Evolutionary conservation across 2,329 filamentous ascomycete species (phyloP).

Genomic region (Colletotrichum melonis): DNA sequence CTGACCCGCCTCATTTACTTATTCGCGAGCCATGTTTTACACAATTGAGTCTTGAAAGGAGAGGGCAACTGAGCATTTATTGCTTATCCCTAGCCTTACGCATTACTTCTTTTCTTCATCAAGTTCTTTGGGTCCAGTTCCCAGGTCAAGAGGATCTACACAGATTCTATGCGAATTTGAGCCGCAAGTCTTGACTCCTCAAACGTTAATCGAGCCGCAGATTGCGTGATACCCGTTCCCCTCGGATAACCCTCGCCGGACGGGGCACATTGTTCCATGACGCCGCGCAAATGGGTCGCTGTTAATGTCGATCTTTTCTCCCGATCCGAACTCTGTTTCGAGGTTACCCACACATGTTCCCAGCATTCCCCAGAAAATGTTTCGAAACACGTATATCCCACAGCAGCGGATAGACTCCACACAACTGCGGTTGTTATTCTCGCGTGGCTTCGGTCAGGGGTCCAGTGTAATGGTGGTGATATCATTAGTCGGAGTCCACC

Average conservation of each 20-base stretch:
- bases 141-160: neutral
- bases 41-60: neutral
- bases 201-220: neutral
- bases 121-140: neutral
- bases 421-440: neutral
- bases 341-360: neutral
- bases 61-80: neutral
- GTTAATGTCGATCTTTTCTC: slow-evolving; percentile 20
- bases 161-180: neutral
- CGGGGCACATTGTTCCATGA: neutral
- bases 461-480: neutral
- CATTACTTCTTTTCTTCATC: neutral
- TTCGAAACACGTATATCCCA: slow-evolving; percentile 8
- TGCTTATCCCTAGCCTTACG: neutral
- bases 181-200: neutral
- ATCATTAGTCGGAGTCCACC: neutral
- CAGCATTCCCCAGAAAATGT: slow-evolving; percentile 19
- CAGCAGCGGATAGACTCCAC: neutral
- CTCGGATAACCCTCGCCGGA: slow-evolving; percentile 15
- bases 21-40: neutral
- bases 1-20: neutral
- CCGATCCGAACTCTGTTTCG: slow-evolving; percentile 13
- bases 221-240: slow-evolving; percentile 21
- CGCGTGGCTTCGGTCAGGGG: neutral
- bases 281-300: neutral